Conservation (phyloP, 305 asterid genomes). For the Fraxinus angustifolia region DNA sequence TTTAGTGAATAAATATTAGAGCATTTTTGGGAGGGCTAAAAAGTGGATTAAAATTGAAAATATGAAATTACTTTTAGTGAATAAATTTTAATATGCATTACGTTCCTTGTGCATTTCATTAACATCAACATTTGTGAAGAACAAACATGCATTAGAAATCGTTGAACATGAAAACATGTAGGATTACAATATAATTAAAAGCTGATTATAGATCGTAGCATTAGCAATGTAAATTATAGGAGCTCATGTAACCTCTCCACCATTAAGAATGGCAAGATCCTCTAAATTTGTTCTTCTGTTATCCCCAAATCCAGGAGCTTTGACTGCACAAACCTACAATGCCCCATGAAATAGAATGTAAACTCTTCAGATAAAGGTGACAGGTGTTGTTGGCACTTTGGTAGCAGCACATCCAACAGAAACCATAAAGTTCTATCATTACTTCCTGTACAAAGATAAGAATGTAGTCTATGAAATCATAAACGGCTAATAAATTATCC, state of each 20-base stretch:
- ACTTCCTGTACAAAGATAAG: neutral
- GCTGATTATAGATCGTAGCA: neutral
- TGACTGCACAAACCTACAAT: conserved; percentile 81
- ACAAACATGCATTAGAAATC: neutral
- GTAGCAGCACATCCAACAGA: neutral
- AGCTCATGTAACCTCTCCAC: conserved; percentile 69
- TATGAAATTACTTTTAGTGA: too few relatives aligned
- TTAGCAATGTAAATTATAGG: conserved; percentile 10
- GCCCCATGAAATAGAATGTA: conserved; percentile 12
- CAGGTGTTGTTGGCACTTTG: neutral
- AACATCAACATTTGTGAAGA: neutral
- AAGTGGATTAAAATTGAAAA: too few relatives aligned
- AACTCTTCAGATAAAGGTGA: neutral
- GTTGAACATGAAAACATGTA: neutral
- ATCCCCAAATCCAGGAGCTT: conserved; percentile 97
- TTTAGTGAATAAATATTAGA: too few relatives aligned
- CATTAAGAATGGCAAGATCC: conserved; percentile 88
- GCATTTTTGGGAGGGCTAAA: too few relatives aligned
- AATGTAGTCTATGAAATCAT: neutral
- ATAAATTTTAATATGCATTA: neutral
- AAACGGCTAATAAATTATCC: neutral
- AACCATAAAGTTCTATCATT: conserved; percentile 8
- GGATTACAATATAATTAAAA: neutral
- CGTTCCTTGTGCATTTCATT: neutral
- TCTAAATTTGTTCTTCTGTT: conserved; percentile 69